Percentiles rank a stretch among this genome's conserved stretches.
These are phyloP conservation scores for Cladophialophora exuberans DNA, from an alignment of 2,329 filamentous ascomycete species.

Conservation along the genomic window DNA sequence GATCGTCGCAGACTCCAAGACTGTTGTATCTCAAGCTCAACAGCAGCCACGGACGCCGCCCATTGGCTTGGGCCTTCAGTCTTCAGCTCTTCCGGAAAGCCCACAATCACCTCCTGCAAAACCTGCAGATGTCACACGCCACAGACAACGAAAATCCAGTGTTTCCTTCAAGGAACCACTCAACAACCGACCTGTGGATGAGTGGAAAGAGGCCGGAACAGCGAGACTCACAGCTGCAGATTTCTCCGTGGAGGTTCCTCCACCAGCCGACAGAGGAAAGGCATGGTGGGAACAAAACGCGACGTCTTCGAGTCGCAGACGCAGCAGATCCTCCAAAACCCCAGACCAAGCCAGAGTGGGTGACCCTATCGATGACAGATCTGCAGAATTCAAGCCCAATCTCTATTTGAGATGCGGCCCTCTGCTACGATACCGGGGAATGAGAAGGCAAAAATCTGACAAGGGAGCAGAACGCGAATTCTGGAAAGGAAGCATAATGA, in stretches of 20 bases:
- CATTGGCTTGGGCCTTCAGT: slow-evolving; percentile 21
- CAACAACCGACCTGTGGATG: slow-evolving; percentile 51
- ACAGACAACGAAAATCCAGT: slow-evolving; percentile 38
- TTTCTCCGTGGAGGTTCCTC: slow-evolving; percentile 60
- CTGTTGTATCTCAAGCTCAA: slow-evolving; percentile 8
- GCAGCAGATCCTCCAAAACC: slow-evolving; percentile 52
- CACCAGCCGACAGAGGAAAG: slow-evolving; percentile 53
- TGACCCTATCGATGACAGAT: slow-evolving; percentile 28
- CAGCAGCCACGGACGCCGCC: slow-evolving; percentile 22
- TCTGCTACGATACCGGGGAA: slow-evolving; percentile 84
- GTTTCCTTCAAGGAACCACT: slow-evolving; percentile 53
- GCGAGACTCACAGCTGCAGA: slow-evolving; percentile 63
- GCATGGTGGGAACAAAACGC: slow-evolving; percentile 77
- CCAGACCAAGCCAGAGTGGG: slow-evolving; percentile 51
- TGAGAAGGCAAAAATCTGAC: slow-evolving; percentile 60
- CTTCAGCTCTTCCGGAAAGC: slow-evolving; percentile 29
- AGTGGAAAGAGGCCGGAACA: slow-evolving; percentile 71
- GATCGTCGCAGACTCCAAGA: background rate
- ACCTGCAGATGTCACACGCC: slow-evolving; percentile 25
- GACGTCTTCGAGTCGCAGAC: slow-evolving; percentile 47
- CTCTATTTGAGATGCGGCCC: slow-evolving; percentile 90
- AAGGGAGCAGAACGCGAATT: slow-evolving; percentile 67
- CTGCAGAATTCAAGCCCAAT: slow-evolving; percentile 70
- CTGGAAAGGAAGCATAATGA: slow-evolving; percentile 94
- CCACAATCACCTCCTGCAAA: slow-evolving; percentile 27